A percentile compares a stretch with the other conserved stretches of the same genome.
Conservation (phyloP, 306 rosid genomes). For the Quercus engelmannii region DNA sequence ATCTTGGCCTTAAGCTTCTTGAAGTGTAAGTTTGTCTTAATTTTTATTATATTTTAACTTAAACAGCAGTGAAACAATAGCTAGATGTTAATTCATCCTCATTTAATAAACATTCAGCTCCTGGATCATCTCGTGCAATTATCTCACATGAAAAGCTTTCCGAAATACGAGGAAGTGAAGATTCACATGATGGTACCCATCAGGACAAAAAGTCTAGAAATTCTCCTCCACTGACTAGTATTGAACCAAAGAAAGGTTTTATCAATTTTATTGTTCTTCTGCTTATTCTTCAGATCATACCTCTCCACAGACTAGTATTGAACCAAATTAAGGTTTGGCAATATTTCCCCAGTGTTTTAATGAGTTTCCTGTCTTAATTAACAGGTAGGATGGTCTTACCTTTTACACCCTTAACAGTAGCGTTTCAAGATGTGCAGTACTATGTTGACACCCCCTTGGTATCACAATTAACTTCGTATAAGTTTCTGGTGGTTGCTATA, state of each 20-base stretch:
- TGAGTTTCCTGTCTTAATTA: not conserved
- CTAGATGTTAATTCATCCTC: not conserved
- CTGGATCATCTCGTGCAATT: constrained; percentile 28
- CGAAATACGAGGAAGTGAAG: constrained; percentile 9
- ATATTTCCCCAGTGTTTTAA: too few relatives aligned
- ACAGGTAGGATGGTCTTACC: constrained; percentile 41
- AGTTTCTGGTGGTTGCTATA: too few relatives aligned
- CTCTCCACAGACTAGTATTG: too few relatives aligned
- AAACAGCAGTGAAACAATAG: not conserved
- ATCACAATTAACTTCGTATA: not conserved
- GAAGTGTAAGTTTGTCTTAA: constrained; percentile 24
- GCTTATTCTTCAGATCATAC: too few relatives aligned
- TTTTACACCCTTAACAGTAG: constrained; percentile 34
- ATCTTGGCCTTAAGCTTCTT: constrained; percentile 36
- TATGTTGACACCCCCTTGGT: constrained; percentile 41
- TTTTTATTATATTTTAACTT: not conserved
- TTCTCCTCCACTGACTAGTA: not conserved
- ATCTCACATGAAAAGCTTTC: constrained; percentile 35
- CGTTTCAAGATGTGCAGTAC: constrained; percentile 45
- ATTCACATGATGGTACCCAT: not conserved
- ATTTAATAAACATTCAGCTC: constrained; percentile 29
- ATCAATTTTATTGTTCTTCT: not conserved
- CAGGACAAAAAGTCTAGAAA: not conserved
- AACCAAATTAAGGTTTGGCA: too few relatives aligned
- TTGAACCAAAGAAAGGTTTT: constrained; percentile 12